Conservation (phyloP, 192 early-diverging fungal genomes). For the Mortierella alpina region DNA sequence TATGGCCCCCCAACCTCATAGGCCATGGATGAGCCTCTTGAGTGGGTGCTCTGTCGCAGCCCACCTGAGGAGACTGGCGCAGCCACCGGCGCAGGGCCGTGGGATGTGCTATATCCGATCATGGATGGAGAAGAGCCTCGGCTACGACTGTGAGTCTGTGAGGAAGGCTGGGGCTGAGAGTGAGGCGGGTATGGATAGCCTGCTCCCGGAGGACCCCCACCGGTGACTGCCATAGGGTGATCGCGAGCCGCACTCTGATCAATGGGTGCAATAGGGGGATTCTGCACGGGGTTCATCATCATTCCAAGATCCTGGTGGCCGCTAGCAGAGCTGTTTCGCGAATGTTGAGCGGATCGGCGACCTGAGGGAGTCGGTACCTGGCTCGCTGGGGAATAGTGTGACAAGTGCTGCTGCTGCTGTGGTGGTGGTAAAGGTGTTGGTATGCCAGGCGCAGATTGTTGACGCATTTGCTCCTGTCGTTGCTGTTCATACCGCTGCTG, state of each 20-base stretch:
- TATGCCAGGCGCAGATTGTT: background rate
- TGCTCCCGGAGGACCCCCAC: constrained; percentile 16
- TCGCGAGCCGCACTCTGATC: constrained; percentile 1
- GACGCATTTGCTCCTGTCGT: constrained; percentile 27
- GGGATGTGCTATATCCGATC: constrained; percentile 25
- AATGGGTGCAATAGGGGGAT: background rate
- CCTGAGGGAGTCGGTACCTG: background rate
- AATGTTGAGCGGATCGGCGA: constrained; percentile 22
- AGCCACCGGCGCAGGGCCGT: constrained; percentile 16
- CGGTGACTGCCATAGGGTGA: constrained; percentile 8
- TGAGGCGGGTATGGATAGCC: background rate
- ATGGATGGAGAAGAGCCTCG: constrained; percentile 22
- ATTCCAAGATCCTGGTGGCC: constrained; percentile 12
- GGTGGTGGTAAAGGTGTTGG: background rate
- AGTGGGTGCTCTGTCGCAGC: constrained; percentile 17
- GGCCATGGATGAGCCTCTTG: constrained; percentile 13
- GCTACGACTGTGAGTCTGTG: constrained; percentile 10
- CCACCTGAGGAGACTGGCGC: constrained; percentile 1
- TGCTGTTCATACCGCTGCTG: constrained; percentile 12
- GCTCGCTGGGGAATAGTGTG: background rate
- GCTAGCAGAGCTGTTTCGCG: constrained; percentile 28
- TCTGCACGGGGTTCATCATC: constrained; percentile 29
- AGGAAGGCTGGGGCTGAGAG: background rate
- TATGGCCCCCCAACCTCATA: constrained; percentile 11
- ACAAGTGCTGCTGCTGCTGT: constrained; percentile 19